phyloP scores from a whole-genome alignment of 2,329 filamentous ascomycete genomes.

The Claviceps pazoutovae region DNA sequence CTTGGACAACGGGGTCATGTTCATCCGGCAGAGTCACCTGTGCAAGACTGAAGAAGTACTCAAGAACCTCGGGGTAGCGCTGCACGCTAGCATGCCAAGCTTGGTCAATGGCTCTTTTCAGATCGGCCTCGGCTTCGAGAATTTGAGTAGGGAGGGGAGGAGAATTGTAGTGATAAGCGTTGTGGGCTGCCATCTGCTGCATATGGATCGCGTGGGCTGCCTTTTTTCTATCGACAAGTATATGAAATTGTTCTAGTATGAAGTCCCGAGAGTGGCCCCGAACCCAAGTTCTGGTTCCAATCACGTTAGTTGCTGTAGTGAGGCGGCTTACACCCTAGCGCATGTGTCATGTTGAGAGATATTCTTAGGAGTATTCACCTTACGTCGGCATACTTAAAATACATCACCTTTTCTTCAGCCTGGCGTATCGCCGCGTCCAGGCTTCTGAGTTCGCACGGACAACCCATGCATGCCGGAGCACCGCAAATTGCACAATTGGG shows the following conservation, averaged over 20 bases:
- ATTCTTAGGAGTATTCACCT: constrained; percentile 29
- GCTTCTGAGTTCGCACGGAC: constrained; percentile 53
- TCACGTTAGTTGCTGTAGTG: constrained; percentile 6
- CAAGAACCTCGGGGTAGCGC: constrained; percentile 66
- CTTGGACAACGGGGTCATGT: constrained; percentile 42
- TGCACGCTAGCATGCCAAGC: constrained; percentile 67
- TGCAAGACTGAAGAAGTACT: constrained; percentile 65
- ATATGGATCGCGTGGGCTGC: constrained; percentile 40
- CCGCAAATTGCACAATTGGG: constrained; percentile 56
- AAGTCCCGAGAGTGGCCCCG: constrained; percentile 52
- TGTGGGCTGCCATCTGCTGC: constrained; percentile 39
- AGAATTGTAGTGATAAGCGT: constrained; percentile 43
- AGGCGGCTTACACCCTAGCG: not conserved
- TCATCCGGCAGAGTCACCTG: constrained; percentile 51
- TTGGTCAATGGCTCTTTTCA: constrained; percentile 63
- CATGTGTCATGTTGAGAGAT: not conserved
- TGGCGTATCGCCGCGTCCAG: constrained; percentile 49
- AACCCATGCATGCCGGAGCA: constrained; percentile 41
- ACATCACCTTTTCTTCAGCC: constrained; percentile 51
- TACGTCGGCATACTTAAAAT: constrained; percentile 47
- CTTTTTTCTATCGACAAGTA: constrained; percentile 48
- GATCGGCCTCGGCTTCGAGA: constrained; percentile 45
- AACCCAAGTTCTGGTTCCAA: constrained; percentile 42
- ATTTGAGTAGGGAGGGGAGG: constrained; percentile 49
- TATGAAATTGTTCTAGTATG: constrained; percentile 50